Evolutionary conservation across 495 filamentous ascomycete species (phyloP).

Genomic region (Aspergillus cavernicola): DNA sequence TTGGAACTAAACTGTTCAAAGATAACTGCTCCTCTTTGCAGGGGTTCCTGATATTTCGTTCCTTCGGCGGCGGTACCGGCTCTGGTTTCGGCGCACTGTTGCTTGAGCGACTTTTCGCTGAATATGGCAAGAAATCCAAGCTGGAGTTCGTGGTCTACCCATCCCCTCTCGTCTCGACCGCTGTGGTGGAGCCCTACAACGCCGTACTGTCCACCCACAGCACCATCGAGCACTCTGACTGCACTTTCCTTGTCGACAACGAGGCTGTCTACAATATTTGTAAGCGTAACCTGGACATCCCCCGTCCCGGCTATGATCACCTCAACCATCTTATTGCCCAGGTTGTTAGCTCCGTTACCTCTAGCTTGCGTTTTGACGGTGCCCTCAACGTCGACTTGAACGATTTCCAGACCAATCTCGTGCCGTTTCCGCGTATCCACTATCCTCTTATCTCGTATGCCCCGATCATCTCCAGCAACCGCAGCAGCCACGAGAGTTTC

Average conservation of each 20-base stretch:
- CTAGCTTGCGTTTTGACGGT: slow-evolving; percentile 96
- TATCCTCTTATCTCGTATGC: slow-evolving; percentile 90
- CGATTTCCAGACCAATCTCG: slow-evolving; percentile 99
- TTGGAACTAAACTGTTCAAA: neutral
- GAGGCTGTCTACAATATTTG: slow-evolving; percentile 99
- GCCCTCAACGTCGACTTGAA: slow-evolving; percentile 99
- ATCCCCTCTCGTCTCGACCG: slow-evolving; percentile 99
- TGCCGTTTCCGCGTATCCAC: slow-evolving; percentile 99
- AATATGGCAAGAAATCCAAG: slow-evolving; percentile 99
- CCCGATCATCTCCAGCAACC: slow-evolving; percentile 75
- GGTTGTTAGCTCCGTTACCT: slow-evolving; percentile 99
- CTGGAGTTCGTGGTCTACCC: slow-evolving; percentile 98
- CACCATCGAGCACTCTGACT: slow-evolving; percentile 99
- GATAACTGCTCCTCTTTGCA: slow-evolving; percentile 99
- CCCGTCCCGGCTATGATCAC: slow-evolving; percentile 96
- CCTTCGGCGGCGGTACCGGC: slow-evolving; percentile 98
- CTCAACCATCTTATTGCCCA: slow-evolving; percentile 98
- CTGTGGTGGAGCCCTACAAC: slow-evolving; percentile 99
- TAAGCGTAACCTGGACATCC: slow-evolving; percentile 98
- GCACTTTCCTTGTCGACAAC: slow-evolving; percentile 99
- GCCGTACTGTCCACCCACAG: slow-evolving; percentile 98
- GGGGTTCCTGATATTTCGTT: slow-evolving; percentile 99
- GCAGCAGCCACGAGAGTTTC: slow-evolving; percentile 87
- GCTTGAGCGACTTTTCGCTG: slow-evolving; percentile 99
- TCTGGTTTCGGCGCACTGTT: slow-evolving; percentile 99